Percentiles rank a stretch among this genome's conserved stretches.
phyloP scores from a whole-genome alignment of 1,284 basidiomycete genomes.

The Cystobasidiaceae sp. region DNA sequence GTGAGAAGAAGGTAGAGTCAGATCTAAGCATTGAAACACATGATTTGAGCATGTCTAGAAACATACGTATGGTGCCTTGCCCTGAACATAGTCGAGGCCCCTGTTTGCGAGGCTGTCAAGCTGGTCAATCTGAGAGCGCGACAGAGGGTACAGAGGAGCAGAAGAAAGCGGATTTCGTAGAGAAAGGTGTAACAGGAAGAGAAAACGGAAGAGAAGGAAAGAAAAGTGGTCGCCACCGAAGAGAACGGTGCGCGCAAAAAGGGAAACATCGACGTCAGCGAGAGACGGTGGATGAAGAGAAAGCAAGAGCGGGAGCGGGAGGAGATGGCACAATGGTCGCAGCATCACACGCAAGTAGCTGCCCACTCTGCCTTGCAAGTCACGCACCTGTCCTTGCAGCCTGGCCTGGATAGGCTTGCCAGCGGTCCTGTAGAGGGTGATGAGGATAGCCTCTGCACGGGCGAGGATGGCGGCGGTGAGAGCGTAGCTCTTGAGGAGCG shows the following conservation, averaged over 20 bases:
- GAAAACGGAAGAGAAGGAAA: not conserved
- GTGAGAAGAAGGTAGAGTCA: not conserved
- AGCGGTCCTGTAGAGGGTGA: constrained; percentile 25
- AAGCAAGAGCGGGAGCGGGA: no score
- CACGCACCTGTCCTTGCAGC: constrained; percentile 17
- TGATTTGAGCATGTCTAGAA: not conserved
- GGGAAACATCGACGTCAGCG: not conserved
- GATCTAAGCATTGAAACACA: not conserved
- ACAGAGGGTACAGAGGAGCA: no score
- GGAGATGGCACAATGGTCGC: no score
- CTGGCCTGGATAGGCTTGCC: constrained; percentile 24
- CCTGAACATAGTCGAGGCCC: constrained; percentile 26
- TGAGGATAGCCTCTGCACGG: constrained; percentile 1
- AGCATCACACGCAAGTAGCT: no score
- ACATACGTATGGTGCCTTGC: constrained; percentile 24
- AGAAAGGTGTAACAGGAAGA: not conserved
- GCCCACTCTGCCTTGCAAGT: no score
- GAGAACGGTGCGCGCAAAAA: not conserved
- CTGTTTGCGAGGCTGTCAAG: constrained; percentile 27
- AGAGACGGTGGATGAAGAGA: not conserved
- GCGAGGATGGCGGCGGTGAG: constrained; percentile 14
- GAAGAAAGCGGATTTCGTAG: no score
- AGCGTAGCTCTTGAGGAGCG: constrained; percentile 19
- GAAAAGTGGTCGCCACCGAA: not conserved
- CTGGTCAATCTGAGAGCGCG: constrained; percentile 21